These are phyloP conservation scores for Gossypium raimondii DNA, from an alignment of 345 rosid genomes.

Conservation along the genomic window DNA sequence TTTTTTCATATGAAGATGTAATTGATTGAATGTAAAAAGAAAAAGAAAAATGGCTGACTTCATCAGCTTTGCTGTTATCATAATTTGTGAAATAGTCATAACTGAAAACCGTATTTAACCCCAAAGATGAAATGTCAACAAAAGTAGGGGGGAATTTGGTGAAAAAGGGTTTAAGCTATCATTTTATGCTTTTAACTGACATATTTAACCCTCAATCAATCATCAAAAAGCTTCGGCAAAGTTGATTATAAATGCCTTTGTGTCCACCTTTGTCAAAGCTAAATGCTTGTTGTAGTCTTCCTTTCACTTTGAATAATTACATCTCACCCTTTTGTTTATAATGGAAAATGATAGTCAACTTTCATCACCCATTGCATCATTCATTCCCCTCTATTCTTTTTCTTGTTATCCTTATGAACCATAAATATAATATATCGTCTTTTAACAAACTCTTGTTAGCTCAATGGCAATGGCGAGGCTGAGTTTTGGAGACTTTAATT, in stretches of 20 bases:
- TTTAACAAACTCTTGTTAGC: too few species aligned
- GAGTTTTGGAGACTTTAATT: too few species aligned
- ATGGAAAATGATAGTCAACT: constrained; percentile 36
- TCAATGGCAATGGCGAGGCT: too few species aligned
- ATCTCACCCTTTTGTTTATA: constrained; percentile 15
- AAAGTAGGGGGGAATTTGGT: neutral
- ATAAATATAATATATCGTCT: too few species aligned
- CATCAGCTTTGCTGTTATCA: neutral
- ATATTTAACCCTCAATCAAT: constrained; percentile 14
- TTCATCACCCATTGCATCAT: constrained; percentile 37
- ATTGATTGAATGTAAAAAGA: neutral
- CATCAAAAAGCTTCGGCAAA: neutral
- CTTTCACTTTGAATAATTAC: constrained; percentile 25
- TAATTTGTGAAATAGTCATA: constrained; percentile 18
- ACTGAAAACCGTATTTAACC: constrained; percentile 11
- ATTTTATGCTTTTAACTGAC: constrained; percentile 15
- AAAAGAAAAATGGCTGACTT: neutral
- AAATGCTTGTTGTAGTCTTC: constrained; percentile 21
- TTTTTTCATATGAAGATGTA: neutral
- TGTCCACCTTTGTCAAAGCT: neutral
- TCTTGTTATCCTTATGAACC: too few species aligned
- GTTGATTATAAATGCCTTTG: too few species aligned
- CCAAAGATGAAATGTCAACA: constrained; percentile 14
- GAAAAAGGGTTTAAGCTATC: neutral
- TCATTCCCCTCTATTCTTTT: neutral